A percentile compares a stretch with the other conserved stretches of the same genome.
Evolutionary conservation across 163 green algal species (phyloP).

Genomic region (Prototheca stagnorum): DNA sequence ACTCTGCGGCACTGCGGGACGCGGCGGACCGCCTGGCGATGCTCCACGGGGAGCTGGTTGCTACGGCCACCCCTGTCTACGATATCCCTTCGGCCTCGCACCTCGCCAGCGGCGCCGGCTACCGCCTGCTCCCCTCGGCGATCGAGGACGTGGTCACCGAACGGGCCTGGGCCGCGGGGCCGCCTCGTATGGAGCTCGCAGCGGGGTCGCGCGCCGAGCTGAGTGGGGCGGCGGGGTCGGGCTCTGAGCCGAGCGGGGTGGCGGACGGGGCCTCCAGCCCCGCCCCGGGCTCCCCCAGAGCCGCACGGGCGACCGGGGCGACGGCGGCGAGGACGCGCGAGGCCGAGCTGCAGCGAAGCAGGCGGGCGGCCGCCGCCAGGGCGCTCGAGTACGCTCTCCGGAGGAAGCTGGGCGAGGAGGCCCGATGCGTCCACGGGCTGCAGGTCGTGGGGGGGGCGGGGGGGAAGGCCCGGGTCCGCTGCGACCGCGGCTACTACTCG

Average conservation of each 20-base stretch:
- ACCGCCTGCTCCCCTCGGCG: slow-evolving; percentile 10
- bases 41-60: slow-evolving; percentile 20
- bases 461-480: slow-evolving; percentile 1
- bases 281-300: not conserved
- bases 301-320: not conserved
- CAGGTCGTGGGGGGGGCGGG: slow-evolving; percentile 3
- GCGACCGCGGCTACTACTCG: slow-evolving; percentile 5
- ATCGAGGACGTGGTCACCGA: slow-evolving; percentile 10
- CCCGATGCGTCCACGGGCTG: too few species aligned
- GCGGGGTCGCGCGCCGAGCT: not conserved
- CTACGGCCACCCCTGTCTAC: slow-evolving; percentile 11
- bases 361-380: too few species aligned
- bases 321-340: not conserved
- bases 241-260: too few species aligned
- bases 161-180: slow-evolving; percentile 2
- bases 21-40: slow-evolving; percentile 27
- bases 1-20: slow-evolving; percentile 3
- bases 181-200: not conserved
- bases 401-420: too few species aligned
- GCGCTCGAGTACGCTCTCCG: too few species aligned
- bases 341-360: too few species aligned
- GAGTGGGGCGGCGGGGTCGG: not conserved
- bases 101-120: slow-evolving; percentile 4
- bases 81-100: slow-evolving; percentile 25
- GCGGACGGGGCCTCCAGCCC: too few species aligned